Evolutionary conservation across 768 basidiomycete genomes (phyloP).

Genomic region (Panellus pusillus): DNA sequence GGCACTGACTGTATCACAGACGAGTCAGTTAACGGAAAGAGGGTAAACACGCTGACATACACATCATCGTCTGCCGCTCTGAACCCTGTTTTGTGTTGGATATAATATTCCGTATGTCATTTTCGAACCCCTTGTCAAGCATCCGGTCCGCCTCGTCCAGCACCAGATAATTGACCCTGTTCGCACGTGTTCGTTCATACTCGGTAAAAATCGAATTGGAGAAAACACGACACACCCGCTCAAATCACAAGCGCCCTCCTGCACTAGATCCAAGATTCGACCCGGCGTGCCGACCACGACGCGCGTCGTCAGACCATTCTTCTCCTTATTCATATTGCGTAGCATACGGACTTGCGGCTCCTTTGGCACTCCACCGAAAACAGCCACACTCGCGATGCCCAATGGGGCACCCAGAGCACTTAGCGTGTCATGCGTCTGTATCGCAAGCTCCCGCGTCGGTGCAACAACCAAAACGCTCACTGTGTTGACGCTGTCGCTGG

Average conservation of each 20-base stretch:
- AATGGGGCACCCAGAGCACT: conserved; percentile 70
- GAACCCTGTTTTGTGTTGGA: conserved; percentile 62
- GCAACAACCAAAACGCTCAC: conserved; percentile 80
- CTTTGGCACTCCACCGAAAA: conserved; percentile 96
- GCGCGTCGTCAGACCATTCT: conserved; percentile 52
- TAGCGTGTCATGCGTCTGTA: conserved; percentile 91
- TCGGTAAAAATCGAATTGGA: neutral
- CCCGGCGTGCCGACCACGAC: conserved; percentile 97
- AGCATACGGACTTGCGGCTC: conserved; percentile 75
- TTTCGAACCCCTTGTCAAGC: conserved; percentile 98
- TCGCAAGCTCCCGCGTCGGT: conserved; percentile 93
- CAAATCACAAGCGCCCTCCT: conserved; percentile 83
- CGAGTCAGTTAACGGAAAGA: conserved; percentile 2
- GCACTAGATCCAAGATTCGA: conserved; percentile 86
- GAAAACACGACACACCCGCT: conserved; percentile 51
- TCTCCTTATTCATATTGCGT: conserved; percentile 49
- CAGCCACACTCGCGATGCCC: conserved; percentile 77
- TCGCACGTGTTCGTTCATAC: conserved; percentile 10
- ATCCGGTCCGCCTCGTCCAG: conserved; percentile 98
- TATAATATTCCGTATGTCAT: conserved; percentile 93
- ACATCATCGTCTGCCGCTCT: conserved; percentile 93
- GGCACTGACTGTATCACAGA: conserved; percentile 71
- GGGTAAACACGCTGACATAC: conserved; percentile 46
- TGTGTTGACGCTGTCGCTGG: conserved; percentile 33
- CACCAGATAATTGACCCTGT: conserved; percentile 85